A percentile compares a stretch with the other conserved stretches of the same genome.
Conservation (phyloP, 176 grass and related monocot species). For the Oryza officinalis region DNA sequence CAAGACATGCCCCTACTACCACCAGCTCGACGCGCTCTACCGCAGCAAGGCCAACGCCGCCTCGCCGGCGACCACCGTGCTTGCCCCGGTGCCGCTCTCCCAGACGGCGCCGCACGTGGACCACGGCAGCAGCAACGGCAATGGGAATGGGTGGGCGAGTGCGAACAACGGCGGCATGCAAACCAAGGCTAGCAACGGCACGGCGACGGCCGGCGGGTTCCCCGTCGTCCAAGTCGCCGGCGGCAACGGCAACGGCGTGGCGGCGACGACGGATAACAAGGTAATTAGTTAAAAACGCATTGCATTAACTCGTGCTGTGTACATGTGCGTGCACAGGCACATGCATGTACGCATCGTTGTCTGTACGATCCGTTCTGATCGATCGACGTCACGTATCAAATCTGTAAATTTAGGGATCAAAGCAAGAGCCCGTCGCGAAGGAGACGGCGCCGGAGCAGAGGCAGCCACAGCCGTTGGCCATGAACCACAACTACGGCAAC, state of each 20-base stretch:
- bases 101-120: slow-evolving; percentile 38
- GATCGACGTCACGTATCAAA: background rate
- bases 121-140: slow-evolving; percentile 13
- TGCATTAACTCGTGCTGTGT: background rate
- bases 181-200: slow-evolving; percentile 39
- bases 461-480: slow-evolving; percentile 39
- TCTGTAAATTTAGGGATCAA: slow-evolving; percentile 10
- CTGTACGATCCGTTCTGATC: background rate
- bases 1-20: slow-evolving; percentile 98
- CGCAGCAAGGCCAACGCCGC: slow-evolving; percentile 53
- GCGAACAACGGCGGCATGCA: slow-evolving; percentile 42
- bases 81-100: slow-evolving; percentile 38
- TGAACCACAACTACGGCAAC: slow-evolving; percentile 54
- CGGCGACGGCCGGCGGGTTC: slow-evolving; percentile 40
- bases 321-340: background rate
- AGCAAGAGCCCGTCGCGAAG: slow-evolving; percentile 56
- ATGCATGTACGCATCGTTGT: background rate
- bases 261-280: slow-evolving; percentile 43
- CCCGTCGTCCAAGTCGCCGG: background rate
- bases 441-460: slow-evolving; percentile 36
- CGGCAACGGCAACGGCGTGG: slow-evolving; percentile 24
- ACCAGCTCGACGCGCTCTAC: slow-evolving; percentile 95
- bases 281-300: slow-evolving; percentile 35
- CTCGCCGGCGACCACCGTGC: background rate
- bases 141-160: slow-evolving; percentile 11